Base-by-base conservation (phyloP, 108 stramenopile genomes). In the Skeletonema potamos region DNA sequence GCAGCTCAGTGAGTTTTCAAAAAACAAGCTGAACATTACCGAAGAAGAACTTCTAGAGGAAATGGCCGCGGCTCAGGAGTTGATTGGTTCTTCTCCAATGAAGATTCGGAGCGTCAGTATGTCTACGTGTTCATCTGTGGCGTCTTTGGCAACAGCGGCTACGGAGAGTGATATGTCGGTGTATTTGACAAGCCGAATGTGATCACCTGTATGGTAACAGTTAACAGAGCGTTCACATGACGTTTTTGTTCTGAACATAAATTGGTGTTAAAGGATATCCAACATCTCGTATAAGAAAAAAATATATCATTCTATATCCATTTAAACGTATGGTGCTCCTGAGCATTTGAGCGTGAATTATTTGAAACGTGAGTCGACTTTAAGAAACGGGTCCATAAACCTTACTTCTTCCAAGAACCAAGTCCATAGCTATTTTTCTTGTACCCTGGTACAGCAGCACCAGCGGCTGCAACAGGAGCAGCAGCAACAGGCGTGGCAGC, bases 1-100 rank as follows among this genome's bases (percentile, higher is more conserved):
- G 39, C 26, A 34, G 4, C 64, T 82, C 28, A 66, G 44, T 46
- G 68, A 64, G 6, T 37, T 68, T 32, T 62, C 58, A 13, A 30
- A 26, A 54, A 62, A 60, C 2, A 70, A 58, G 24, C 54, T 86
- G 20, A 54, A 70, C 8, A 46, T 68, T 6, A 82, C 82, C 9
- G 79, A 82, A 46, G 24, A 28, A 22, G 85, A 86, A 68, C 62
- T 86, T 9, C 12, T 83, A 6, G 84, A 82, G 43, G 85, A 86
- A 43, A 54, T 73, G 6, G 62, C 33, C 4, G 82, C 62, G 66
- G 85, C 85, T 44, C 32, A 68, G 0, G 72, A 75, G 39, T 13
- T 64, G 54, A 41, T 41, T n/a, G 39, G 15, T 41, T n/a, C 10
- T 1, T 10, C 39, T 41, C 39, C 39, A 41, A 15, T 15, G 15